Conservation (phyloP, 2,329 filamentous ascomycete genomes). For the Alternaria sp. region DNA sequence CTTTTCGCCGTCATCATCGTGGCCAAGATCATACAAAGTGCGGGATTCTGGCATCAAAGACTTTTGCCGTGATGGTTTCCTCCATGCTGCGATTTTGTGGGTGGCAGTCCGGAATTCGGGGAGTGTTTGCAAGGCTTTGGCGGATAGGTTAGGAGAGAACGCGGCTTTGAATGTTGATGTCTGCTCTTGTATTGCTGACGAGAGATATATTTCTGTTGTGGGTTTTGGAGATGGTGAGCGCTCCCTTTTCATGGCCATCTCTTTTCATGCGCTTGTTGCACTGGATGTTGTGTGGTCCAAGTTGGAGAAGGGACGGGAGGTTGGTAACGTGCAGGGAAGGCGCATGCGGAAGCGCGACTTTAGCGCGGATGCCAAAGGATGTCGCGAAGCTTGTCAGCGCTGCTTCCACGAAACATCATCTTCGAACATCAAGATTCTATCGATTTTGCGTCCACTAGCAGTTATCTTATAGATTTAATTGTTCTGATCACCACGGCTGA, state of each 20-base stretch:
- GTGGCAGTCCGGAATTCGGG: slow-evolving; percentile 54
- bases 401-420: slow-evolving; percentile 1
- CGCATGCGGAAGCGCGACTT: slow-evolving; percentile 11
- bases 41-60: slow-evolving; percentile 48
- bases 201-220: slow-evolving; percentile 50
- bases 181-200: slow-evolving; percentile 56
- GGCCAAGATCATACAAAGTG: slow-evolving; percentile 51
- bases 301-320: slow-evolving; percentile 5
- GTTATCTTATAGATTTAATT: neutral
- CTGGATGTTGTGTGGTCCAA: neutral
- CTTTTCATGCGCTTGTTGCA: neutral
- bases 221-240: slow-evolving; percentile 22
- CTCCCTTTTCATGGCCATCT: slow-evolving; percentile 43
- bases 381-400: slow-evolving; percentile 6
- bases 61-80: slow-evolving; percentile 55
- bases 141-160: slow-evolving; percentile 55
- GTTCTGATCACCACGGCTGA: neutral
- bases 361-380: slow-evolving; percentile 8
- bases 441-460: neutral
- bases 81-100: slow-evolving; percentile 61
- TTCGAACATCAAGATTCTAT: neutral
- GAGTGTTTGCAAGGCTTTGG: slow-evolving; percentile 51
- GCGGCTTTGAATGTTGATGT: slow-evolving; percentile 59
- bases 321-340: neutral
- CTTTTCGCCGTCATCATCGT: slow-evolving; percentile 62